A percentile compares a stretch with the other conserved stretches of the same genome.
Evolutionary conservation across 2,329 filamentous ascomycete genomes (phyloP).

Genomic region (Trichoderma gracile): DNA sequence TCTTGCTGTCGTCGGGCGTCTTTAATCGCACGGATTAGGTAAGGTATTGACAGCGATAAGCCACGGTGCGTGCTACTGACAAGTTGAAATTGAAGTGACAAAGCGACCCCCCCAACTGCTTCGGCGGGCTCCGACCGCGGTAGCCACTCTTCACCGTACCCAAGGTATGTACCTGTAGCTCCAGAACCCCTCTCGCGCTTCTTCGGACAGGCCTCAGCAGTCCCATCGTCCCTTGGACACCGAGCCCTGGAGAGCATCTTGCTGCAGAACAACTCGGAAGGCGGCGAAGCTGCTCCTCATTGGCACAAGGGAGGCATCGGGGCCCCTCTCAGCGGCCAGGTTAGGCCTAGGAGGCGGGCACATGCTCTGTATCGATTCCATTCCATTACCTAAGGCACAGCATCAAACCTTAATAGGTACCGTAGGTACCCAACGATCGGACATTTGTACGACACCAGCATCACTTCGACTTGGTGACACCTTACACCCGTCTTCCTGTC

Average conservation of each 20-base stretch:
- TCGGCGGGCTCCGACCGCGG: conserved; percentile 2
- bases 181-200: background rate
- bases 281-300: background rate
- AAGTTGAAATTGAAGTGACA: background rate
- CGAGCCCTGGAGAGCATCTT: no score
- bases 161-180: no score
- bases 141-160: background rate
- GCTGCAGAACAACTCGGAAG: no score
- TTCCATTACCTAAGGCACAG: conserved; percentile 16
- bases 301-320: background rate
- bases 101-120: no score
- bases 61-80: no score
- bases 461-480: no score
- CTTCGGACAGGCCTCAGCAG: background rate
- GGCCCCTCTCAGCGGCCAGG: background rate
- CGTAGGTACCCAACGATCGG: conserved; percentile 3
- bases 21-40: background rate
- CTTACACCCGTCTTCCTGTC: background rate
- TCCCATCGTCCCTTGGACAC: no score
- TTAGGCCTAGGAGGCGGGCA: background rate
- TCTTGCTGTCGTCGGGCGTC: background rate
- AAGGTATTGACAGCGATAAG: no score
- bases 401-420: background rate
- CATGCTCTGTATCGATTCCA: background rate
- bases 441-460: background rate